Conservation (phyloP, 345 rosid species). For the Citropsis articulata region DNA sequence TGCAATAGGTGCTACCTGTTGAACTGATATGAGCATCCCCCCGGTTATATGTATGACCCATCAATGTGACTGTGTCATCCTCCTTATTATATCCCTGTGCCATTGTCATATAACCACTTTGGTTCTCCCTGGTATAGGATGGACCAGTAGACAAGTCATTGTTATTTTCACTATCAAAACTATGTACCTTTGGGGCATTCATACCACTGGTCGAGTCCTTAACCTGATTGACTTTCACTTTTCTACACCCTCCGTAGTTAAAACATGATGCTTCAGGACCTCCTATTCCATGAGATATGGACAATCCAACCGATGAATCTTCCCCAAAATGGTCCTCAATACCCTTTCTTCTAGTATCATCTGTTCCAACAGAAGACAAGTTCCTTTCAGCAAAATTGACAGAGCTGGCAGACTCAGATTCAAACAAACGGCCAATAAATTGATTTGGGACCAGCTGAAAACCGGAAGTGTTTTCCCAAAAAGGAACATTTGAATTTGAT, state of each 20-base stretch:
- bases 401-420: slow-evolving; percentile 57
- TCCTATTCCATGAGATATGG: slow-evolving; percentile 57
- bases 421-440: slow-evolving; percentile 60
- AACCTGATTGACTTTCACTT: slow-evolving; percentile 60
- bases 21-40: slow-evolving; percentile 30
- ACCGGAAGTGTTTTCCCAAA: slow-evolving; percentile 61
- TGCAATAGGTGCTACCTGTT: slow-evolving; percentile 26
- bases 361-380: slow-evolving; percentile 40
- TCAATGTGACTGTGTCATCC: slow-evolving; percentile 40
- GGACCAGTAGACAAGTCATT: slow-evolving; percentile 35
- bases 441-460: slow-evolving; percentile 62
- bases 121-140: slow-evolving; percentile 40
- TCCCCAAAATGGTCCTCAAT: slow-evolving; percentile 37
- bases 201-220: slow-evolving; percentile 44
- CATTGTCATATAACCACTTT: slow-evolving; percentile 40
- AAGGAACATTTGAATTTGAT: slow-evolving; percentile 37
- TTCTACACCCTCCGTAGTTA: slow-evolving; percentile 53
- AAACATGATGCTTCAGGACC: slow-evolving; percentile 51
- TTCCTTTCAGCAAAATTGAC: slow-evolving; percentile 50
- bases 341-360: slow-evolving; percentile 26
- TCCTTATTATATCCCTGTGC: slow-evolving; percentile 36
- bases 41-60: slow-evolving; percentile 43
- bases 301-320: slow-evolving; percentile 53
- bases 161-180: slow-evolving; percentile 33
- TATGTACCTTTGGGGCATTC: slow-evolving; percentile 40